phyloP scores from a whole-genome alignment of 2,329 filamentous ascomycete genomes.

The Colletotrichum brevisporum region DNA sequence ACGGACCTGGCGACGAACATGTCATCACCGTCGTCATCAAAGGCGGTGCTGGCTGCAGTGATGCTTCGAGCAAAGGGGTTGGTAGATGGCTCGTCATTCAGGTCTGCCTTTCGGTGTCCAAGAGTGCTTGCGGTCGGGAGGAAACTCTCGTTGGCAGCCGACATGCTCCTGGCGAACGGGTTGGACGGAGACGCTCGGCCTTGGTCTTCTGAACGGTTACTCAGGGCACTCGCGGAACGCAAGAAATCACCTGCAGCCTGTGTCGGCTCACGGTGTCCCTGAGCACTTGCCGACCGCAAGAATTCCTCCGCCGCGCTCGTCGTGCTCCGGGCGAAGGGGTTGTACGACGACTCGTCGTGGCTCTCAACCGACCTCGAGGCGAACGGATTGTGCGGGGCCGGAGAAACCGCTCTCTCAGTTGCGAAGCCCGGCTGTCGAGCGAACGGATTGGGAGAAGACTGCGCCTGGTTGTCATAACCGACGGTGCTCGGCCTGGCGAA shows the following conservation, averaged over 20 bases:
- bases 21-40: conserved; percentile 3
- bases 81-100: neutral
- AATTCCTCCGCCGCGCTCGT: conserved; percentile 28
- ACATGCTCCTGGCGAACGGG: conserved; percentile 31
- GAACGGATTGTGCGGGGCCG: conserved; percentile 12
- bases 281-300: conserved; percentile 24
- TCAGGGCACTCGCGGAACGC: conserved; percentile 1
- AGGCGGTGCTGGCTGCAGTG: neutral
- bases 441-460: conserved; percentile 29
- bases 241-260: conserved; percentile 2
- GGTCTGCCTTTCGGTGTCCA: neutral
- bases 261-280: conserved; percentile 5
- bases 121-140: neutral
- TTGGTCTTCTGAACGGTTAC: neutral
- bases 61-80: conserved; percentile 24
- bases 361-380: neutral
- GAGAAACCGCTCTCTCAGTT: neutral
- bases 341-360: neutral
- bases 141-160: conserved; percentile 4
- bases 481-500: conserved; percentile 5
- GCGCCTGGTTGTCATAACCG: conserved; percentile 1
- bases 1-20: neutral
- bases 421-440: conserved; percentile 6
- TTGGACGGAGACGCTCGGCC: neutral
- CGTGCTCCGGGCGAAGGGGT: conserved; percentile 24